Base-by-base conservation (phyloP, 257 asterid genomes). In the Haberlea rhodopensis region DNA sequence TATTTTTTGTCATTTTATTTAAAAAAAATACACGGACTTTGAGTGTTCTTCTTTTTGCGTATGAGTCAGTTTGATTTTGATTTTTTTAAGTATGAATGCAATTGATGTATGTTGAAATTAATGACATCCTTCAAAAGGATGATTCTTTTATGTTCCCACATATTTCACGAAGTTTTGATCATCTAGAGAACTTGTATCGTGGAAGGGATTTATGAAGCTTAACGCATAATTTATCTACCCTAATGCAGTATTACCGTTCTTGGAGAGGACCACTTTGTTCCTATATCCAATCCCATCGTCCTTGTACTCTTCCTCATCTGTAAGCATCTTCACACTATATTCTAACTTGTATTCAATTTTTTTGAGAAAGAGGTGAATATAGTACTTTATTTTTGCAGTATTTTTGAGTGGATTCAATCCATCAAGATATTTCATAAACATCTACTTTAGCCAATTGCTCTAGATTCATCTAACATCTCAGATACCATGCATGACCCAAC, bases 231-330 rank as follows among this genome's bases (percentile, higher is more conserved):
- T 54, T 60, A n/a, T n/a, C n/a, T 25, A 66, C 37, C 29, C 3
- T 61, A 49, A 26, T 85, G 84, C 95, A 94, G 99, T 94, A 60
- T 72, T 94, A 55, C 99, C 99, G 54, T 94, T 94, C 84, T 73
- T 94, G 85, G 99, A 90, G 80, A 94, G 88, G 84, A 90, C 99
- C 51, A 94, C 99, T n/a, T 76, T 94, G 74, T 90, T 94, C 80
- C 84, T 94, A 64, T 94, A 94, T 73, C 99, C 99, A 63, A 94
- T 94, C 54, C 97, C 45, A 45, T 76, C 52, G 89, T 77, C 58
- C 73, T 94, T 62, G 87, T 94, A 65, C 92, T 94, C 63, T 87
- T 91, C 57, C 99, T 97, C 34, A 86, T 84, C 61, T 71, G 90
- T 84, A 73, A 79, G 87, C 72, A 31, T 53, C 63, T 48, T 15